Base-by-base conservation (phyloP, 257 asterid genomes). In the Salvia hispanica region DNA sequence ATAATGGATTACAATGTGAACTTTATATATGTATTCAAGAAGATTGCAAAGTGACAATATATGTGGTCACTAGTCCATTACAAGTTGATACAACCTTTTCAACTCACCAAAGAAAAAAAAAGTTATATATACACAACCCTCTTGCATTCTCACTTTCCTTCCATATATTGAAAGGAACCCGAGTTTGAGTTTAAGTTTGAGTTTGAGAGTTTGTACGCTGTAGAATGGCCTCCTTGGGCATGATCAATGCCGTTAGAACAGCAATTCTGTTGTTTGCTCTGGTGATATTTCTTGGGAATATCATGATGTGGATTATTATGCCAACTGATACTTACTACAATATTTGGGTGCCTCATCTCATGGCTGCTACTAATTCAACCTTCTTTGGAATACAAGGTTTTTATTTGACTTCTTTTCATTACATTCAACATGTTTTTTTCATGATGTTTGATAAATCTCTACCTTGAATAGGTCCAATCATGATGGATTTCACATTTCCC, bases 271-370 rank as follows among this genome's bases (percentile, higher is more conserved):
- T 76, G 68, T 61, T 90, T 47, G 85, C 92, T 45, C 80, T 92
- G 14, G 43, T 86, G 5, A 81, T 90, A 1, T 93, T 93, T 81
- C 92, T 93, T 59, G 97, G 97, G 5, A 88, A 90, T 75, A 74
- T 93, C 59, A 93, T 93, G 96, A 90, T 93, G 96, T 93, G 99
- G 99, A 82, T 90, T 28, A 82, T 93, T 34, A 88, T 93, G 97
- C 97, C 96, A 11, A 93, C 97, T n/a, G 95, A 84, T 80, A 88
- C 95, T 1, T 93, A 90, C 61, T 90, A 93, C 80, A 81, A 75
- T 14, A 72, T 83, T 71, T 93, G 99, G 99, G 73, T 85, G 61
- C 91, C 89, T 45, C 91, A 82, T 11, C 81, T 93, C 65, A 75
- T 88, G 75, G 83, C 92, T 58, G 71, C 67, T 64, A 86, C 95